A percentile compares a stretch with the other conserved stretches of the same genome.
Conservation (phyloP, 805 yeast genomes). For the Komagataella kurtzmanii region DNA sequence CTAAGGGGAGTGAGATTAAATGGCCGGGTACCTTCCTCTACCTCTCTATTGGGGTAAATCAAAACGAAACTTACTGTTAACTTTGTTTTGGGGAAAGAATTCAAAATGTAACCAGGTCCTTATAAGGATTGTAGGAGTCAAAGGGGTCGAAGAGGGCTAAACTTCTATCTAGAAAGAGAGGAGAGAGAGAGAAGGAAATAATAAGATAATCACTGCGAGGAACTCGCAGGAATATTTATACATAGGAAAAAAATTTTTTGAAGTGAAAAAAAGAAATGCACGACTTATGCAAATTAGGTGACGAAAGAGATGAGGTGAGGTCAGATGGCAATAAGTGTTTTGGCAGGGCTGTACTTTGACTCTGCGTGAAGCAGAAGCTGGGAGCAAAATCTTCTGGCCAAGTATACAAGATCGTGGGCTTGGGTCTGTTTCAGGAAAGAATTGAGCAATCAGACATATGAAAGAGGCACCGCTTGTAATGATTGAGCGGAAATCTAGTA, state of each 20-base stretch:
- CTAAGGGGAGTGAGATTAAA: background rate
- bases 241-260: background rate
- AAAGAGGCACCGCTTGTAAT: no score
- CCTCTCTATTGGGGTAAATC: background rate
- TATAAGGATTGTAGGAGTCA: background rate
- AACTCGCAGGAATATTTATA: background rate
- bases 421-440: no score
- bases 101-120: background rate
- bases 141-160: background rate
- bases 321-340: background rate
- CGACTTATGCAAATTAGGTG: background rate
- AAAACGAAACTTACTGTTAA: background rate
- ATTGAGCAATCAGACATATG: no score
- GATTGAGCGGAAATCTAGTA: background rate
- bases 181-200: slow-evolving; percentile 3
- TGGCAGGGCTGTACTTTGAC: background rate
- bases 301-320: background rate
- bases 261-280: background rate
- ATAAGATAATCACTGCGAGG: background rate
- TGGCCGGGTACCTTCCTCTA: background rate
- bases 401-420: no score
- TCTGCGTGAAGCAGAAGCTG: background rate
- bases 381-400: no score
- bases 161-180: slow-evolving; percentile 1
- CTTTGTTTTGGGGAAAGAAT: background rate